Base-by-base conservation (phyloP, 2,329 filamentous ascomycete genomes). In the Talaromyces funiculosus region DNA sequence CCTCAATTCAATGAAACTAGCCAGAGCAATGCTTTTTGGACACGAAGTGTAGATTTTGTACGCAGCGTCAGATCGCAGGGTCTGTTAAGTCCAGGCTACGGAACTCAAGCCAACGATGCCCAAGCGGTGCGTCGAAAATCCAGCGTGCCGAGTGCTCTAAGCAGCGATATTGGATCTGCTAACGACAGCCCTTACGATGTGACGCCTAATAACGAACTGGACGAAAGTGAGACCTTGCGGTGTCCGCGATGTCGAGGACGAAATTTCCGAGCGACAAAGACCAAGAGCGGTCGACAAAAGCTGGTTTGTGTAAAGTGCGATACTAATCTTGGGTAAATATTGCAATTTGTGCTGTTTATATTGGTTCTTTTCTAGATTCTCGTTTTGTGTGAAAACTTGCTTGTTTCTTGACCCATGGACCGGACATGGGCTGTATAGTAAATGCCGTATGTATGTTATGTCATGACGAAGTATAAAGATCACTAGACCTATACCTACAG, bases 261-360 rank as follows among this genome's bases (percentile, higher is more conserved):
- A 20, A 84, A 86, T 62, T 90, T 90, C 65, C 84, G 84, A 64
- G 82, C 83, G 1, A 84, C 81, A 65, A 84, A 81, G 62, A 75
- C 80, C 3, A 80, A 80, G 20, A 20, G 20, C 7, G 78, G 75
- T 43, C 79, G 77, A 57, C 83, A 85, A 68, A 79, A 78, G 62
- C 72, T 89, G 64, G 79, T 86, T n/a, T 90, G 87, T 71, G 81
- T 81, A 37, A 80, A 77, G 49, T 90, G 80, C 59, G 67, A 69
- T 53, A 69, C 64, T 22, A 10, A 31, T 16, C 29, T 57, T 45
- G 54, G 54, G 7, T 57, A 45, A 29, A 31, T 45, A 31, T 22
- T 42, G 53, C n/a, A n/a, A 57, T 18, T 33, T 43, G n/a, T 54
- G 51, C 31, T 40, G 20, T 33, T 20, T 33, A 33, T 51, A 51